Evolutionary conservation across 2,329 filamentous ascomycete species (phyloP), one percentile per base, ranked within the genome.

Genomic region (Colletotrichum sidae): DNA sequence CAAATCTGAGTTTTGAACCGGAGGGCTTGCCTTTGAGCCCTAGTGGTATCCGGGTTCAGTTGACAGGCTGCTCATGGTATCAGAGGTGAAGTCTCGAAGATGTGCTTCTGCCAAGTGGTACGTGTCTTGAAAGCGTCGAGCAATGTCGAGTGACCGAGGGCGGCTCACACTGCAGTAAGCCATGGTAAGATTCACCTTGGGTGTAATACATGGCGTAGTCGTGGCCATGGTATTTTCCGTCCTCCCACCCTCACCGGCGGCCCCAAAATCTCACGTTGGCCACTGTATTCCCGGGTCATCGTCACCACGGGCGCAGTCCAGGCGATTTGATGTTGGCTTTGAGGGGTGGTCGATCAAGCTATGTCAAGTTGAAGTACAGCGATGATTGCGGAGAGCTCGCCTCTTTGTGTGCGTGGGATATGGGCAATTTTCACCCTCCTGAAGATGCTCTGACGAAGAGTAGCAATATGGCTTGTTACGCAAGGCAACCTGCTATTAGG

Each of bases 221-320:
- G 37, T 50, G 42, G 46, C 47, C 25, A 11, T 39, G 37, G 35
- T 45, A n/a, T 51, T 51, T 25, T 15, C 51, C 37, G 52, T n/a
- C 38, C 41, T 55, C 41, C 55, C 33, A 60, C 55, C 55, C 37
- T 51, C 12, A 33, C 15, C 17, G 41, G 17, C 38, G 15, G 25
- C 37, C 49, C 57, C 63, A 67, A 68, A 68, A 59, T 68, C 62
- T 68, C 34, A 68, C 63, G 57, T 67, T 62, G 47, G 57, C 50
- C 15, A 25, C 34, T 50, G 34, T 25, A 15, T 33, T 15, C 37
- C 15, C 44, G 38, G n/a, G 49, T 38, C 42, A 51, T 25, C 38
- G 45, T n/a, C 35, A 41, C 45, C 44, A 35, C 34, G 59, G 11
- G 3, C 39, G 37, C 12, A 58, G 39, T 35, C 17, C 50, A 45